phyloP scores from a whole-genome alignment of 2,329 filamentous ascomycete species.

The Aotearoamyces nothofagi region DNA sequence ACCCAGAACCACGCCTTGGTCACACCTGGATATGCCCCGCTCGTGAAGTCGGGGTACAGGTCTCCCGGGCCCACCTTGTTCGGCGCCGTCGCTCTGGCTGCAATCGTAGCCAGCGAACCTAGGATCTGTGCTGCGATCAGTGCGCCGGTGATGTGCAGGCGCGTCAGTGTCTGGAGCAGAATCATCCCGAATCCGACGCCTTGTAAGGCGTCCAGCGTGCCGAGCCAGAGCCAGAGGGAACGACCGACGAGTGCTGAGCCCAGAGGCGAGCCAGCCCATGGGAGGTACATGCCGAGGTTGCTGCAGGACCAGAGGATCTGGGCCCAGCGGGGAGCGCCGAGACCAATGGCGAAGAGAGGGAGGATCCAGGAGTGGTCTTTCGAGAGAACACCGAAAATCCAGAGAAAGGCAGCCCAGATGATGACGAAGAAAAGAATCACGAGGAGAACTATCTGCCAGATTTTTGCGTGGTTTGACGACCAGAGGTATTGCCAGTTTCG shows the following conservation, averaged over 20 bases:
- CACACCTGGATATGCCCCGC: conserved; percentile 28
- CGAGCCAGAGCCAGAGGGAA: conserved; percentile 51
- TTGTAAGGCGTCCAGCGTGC: conserved; percentile 48
- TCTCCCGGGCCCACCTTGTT: conserved; percentile 43
- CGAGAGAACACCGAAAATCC: conserved; percentile 35
- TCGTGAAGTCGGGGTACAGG: conserved; percentile 46
- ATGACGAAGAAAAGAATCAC: conserved; percentile 36
- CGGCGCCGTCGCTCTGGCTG: conserved; percentile 42
- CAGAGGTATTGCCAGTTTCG: conserved; percentile 42
- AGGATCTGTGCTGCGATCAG: conserved; percentile 45
- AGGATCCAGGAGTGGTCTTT: conserved; percentile 50
- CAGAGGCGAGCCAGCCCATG: conserved; percentile 41
- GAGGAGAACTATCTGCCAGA: conserved; percentile 40
- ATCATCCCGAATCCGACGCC: conserved; percentile 56
- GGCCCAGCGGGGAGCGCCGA: conserved; percentile 50
- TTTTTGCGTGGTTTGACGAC: conserved; percentile 24
- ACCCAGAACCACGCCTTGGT: conserved; percentile 45
- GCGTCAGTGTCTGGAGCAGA: conserved; percentile 46
- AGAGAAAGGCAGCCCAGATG: conserved; percentile 39
- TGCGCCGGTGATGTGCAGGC: conserved; percentile 48
- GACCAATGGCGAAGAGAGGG: conserved; percentile 50
- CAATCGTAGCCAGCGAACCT: conserved; percentile 45
- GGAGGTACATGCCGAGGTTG: conserved; percentile 43
- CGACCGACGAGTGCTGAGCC: conserved; percentile 39
- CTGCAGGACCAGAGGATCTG: conserved; percentile 53